Evolutionary conservation across 768 basidiomycete species (phyloP), one percentile per base, ranked within the genome.

Genomic region (Tremella fuciformis): DNA sequence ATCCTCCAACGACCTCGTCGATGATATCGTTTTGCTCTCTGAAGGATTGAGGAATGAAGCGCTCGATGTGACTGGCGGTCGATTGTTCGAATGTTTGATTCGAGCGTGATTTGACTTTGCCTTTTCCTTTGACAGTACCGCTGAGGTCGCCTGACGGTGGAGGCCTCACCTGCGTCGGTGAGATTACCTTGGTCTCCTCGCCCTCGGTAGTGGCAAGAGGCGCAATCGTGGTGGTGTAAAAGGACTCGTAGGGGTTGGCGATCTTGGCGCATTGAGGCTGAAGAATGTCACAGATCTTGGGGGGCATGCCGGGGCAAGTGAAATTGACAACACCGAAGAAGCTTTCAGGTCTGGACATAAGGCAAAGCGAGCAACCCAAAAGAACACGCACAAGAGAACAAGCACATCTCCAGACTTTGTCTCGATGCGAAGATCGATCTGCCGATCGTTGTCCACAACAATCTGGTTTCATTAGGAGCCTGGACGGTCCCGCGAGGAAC

Each of bases 321-420:
- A 73, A 54, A 48, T 70, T 63, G 19, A 70, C 56, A 7, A 64
- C 58, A 6, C 71, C 71, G 40, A 53, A 46, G 57, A 65, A 73
- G 15, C 58, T 60, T 11, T 63, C 56, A 1, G 71, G 71, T 22
- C 71, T 73, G 41, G 37, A 9, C n/a, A 50, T 49, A 1, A 37
- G 29, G 1, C 22, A 4, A 15, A 19, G 22, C 9, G 7, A 29
- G 18, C 8, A 21, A 50, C 6, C 8, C 21, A 50, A 6, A 22
- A n/a, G 24, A 40, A 11, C 9, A 49, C 71, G 59, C 40, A 73
- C 68, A 73, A 59, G 6, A 73, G 41, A 0, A 73, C 55, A 26
- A 73, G 39, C 3, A 73, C 62, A 55, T 73, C 71, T 2, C 69
- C 71, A 2, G 63, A 50, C 48, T 66, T 73, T 11, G 67, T 66